Conservation (phyloP, 1,139 yeast species). For the Kluyveromyces sp. region DNA sequence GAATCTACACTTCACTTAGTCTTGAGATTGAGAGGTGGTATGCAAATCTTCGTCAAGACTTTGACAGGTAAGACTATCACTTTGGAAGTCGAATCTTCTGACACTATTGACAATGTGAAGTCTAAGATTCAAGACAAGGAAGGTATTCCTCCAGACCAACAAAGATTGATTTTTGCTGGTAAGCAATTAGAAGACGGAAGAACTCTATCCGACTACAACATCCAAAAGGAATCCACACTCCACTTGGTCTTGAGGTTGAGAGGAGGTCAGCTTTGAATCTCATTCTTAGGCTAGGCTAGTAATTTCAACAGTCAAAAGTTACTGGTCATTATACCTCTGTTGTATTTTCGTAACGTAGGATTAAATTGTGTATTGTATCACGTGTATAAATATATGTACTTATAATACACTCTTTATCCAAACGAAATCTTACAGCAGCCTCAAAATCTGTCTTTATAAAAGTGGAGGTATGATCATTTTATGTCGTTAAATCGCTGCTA, state of each 20-base stretch:
- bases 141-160: slow-evolving; percentile 98
- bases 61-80: slow-evolving; percentile 69
- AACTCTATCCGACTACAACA: slow-evolving; percentile 82
- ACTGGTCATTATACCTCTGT: too few relatives aligned
- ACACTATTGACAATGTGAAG: slow-evolving; percentile 78
- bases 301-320: too few relatives aligned
- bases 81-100: slow-evolving; percentile 61
- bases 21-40: slow-evolving; percentile 59
- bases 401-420: too few relatives aligned
- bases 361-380: too few relatives aligned
- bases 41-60: slow-evolving; percentile 53
- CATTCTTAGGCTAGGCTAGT: neutral
- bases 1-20: slow-evolving; percentile 70
- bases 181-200: slow-evolving; percentile 86
- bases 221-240: slow-evolving; percentile 81
- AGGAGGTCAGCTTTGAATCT: slow-evolving; percentile 65
- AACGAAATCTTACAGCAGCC: too few relatives aligned
- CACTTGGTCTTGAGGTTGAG: slow-evolving; percentile 82
- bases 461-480: too few relatives aligned
- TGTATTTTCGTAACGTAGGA: too few relatives aligned
- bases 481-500: too few relatives aligned
- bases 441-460: too few relatives aligned
- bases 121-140: slow-evolving; percentile 97
- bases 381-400: too few relatives aligned
- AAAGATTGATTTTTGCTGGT: slow-evolving; percentile 97